Percentiles rank a stretch among this genome's conserved stretches.
Evolutionary conservation across 2,329 filamentous ascomycete species (phyloP).

Genomic region (Paecilomyces fulvus): DNA sequence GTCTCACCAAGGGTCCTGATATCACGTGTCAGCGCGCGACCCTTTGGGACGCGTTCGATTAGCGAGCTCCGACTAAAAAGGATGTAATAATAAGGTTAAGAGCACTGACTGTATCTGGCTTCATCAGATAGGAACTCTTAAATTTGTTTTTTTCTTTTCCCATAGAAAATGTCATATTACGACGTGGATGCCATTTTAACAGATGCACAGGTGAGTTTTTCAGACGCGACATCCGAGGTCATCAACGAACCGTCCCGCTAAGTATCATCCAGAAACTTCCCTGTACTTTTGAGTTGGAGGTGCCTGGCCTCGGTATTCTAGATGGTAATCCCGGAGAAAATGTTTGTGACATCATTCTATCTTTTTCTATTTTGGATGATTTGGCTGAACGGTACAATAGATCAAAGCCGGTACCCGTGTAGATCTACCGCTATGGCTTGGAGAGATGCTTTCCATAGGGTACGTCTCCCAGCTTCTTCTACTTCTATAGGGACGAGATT

Average conservation of each 20-base stretch:
- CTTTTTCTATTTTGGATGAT: slow-evolving; percentile 1
- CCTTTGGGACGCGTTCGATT: background rate
- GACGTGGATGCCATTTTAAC: slow-evolving; percentile 41
- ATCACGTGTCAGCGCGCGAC: background rate
- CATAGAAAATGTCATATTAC: slow-evolving; percentile 34
- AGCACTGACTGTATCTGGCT: background rate
- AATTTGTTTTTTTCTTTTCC: background rate
- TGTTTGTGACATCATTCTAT: slow-evolving; percentile 24
- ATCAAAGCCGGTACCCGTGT: slow-evolving; percentile 75
- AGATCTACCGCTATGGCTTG: slow-evolving; percentile 85
- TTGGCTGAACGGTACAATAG: slow-evolving; percentile 22
- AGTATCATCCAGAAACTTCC: slow-evolving; percentile 66
- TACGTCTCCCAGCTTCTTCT: slow-evolving; percentile 18
- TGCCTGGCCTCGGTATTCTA: slow-evolving; percentile 78
- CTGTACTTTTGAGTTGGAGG: slow-evolving; percentile 85
- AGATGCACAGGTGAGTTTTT: slow-evolving; percentile 31
- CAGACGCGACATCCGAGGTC: background rate
- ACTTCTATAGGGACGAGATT: slow-evolving; percentile 1
- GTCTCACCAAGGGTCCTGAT: background rate
- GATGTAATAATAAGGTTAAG: background rate
- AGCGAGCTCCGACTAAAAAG: background rate
- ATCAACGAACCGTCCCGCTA: slow-evolving; percentile 3
- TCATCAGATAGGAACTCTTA: background rate
- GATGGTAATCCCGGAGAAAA: slow-evolving; percentile 67
- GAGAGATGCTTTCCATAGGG: slow-evolving; percentile 66